phyloP scores from a whole-genome alignment of 176 grass and related monocot species.

The maize (Zea mays) region DNA sequence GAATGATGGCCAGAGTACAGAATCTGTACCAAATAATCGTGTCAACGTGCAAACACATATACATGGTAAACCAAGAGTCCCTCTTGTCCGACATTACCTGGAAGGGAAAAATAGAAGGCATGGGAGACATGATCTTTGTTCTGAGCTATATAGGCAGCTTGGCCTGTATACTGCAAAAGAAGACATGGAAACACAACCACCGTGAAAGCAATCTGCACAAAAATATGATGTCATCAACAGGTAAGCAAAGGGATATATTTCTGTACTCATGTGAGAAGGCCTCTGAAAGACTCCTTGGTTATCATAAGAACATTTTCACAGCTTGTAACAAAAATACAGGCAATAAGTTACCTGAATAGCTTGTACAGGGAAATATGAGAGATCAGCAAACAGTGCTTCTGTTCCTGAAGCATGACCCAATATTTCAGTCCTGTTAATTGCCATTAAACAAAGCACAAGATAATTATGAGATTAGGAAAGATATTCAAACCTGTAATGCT shows the following conservation, averaged over 20 bases:
- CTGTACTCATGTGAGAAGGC: slow-evolving; percentile 2
- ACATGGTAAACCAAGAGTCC: slow-evolving; percentile 2
- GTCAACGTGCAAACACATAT: neutral
- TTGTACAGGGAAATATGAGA: slow-evolving; percentile 73
- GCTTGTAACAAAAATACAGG: neutral
- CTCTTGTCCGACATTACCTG: slow-evolving; percentile 41
- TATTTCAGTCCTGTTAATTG: slow-evolving; percentile 11
- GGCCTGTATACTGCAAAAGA: slow-evolving; percentile 87
- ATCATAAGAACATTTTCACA: slow-evolving; percentile 5
- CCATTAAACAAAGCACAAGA: neutral
- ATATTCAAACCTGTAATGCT: slow-evolving; percentile 69
- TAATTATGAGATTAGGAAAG: slow-evolving; percentile 8
- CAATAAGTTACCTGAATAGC: slow-evolving; percentile 68
- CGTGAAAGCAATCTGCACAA: slow-evolving; percentile 73
- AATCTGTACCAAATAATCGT: slow-evolving; percentile 37
- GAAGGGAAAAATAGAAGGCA: slow-evolving; percentile 77
- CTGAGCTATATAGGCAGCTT: slow-evolving; percentile 71
- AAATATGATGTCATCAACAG: slow-evolving; percentile 18
- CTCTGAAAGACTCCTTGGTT: neutral
- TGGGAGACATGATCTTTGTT: slow-evolving; percentile 30
- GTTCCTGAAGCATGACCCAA: slow-evolving; percentile 56
- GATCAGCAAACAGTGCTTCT: slow-evolving; percentile 90
- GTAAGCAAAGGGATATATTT: neutral
- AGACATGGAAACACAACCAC: slow-evolving; percentile 79
- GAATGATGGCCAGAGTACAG: slow-evolving; percentile 76